Conservation (phyloP, 306 rosid species). For the Cicer yamashitae region DNA sequence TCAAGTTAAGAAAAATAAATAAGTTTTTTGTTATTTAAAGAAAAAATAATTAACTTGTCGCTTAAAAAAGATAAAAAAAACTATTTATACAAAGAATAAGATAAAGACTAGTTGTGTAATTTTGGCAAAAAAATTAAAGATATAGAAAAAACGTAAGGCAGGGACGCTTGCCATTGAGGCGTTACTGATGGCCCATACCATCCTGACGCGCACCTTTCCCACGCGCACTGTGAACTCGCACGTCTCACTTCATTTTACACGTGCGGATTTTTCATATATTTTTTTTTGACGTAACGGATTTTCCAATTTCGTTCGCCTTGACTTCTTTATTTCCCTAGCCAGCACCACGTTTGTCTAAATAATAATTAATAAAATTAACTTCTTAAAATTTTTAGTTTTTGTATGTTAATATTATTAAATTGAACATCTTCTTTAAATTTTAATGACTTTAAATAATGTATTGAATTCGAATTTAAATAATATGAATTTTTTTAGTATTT, state of each 20-base stretch:
- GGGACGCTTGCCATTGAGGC: slow-evolving; percentile 36
- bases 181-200: slow-evolving; percentile 37
- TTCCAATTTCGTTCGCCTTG: slow-evolving; percentile 36
- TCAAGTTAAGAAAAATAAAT: no score
- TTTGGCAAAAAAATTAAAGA: slow-evolving; percentile 25
- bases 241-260: slow-evolving; percentile 32
- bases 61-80: no score
- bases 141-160: slow-evolving; percentile 40
- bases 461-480: no score
- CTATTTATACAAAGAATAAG: background rate
- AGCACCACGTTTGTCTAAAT: background rate
- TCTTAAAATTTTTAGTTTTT: no score
- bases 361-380: background rate
- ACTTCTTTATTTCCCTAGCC: background rate
- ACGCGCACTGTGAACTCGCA: slow-evolving; percentile 28
- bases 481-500: no score
- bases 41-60: no score
- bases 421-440: no score
- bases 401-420: no score
- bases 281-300: background rate
- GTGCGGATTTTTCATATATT: slow-evolving; percentile 26
- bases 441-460: no score
- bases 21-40: no score
- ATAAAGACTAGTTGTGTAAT: background rate
- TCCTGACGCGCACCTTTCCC: slow-evolving; percentile 44